Conservation (phyloP, 2,329 filamentous ascomycete species). For the Cercospora canescens region DNA sequence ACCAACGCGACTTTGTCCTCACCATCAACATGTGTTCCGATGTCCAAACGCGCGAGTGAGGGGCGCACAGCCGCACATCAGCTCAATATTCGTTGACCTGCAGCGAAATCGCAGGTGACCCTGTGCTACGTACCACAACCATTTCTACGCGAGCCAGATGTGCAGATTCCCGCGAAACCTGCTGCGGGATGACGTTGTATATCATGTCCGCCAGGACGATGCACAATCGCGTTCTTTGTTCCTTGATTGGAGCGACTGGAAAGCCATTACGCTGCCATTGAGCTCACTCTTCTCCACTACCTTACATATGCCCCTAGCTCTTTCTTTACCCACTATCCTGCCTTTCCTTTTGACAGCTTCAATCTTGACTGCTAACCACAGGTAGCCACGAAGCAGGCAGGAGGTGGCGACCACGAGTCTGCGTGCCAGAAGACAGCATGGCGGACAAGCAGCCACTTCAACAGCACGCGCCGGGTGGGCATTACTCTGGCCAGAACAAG, state of each 20-base stretch:
- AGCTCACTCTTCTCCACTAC: conserved; percentile 1
- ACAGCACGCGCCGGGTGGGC: conserved; percentile 49
- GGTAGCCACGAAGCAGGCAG: neutral
- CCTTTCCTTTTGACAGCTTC: neutral
- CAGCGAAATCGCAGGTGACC: neutral
- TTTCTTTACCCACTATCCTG: neutral
- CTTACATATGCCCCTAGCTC: neutral
- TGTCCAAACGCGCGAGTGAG: neutral
- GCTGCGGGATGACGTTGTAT: conserved; percentile 8
- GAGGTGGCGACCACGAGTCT: neutral
- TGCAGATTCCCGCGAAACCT: neutral
- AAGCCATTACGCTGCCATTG: conserved; percentile 3
- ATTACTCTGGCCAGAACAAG: conserved; percentile 81
- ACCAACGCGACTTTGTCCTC: neutral
- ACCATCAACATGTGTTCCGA: neutral
- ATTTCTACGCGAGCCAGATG: conserved; percentile 4
- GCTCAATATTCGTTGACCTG: neutral
- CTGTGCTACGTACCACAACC: neutral
- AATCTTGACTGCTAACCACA: neutral
- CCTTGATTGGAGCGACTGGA: neutral
- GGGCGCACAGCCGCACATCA: neutral
- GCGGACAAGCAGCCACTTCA: conserved; percentile 18
- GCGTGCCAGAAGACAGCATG: conserved; percentile 3
- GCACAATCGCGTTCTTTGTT: conserved; percentile 5
- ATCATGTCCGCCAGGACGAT: neutral